Percentiles rank a stretch among this genome's conserved stretches.
These are phyloP conservation scores for Azolla pinnata DNA, from an alignment of 75 land plant genomes.

Conservation along the genomic window DNA sequence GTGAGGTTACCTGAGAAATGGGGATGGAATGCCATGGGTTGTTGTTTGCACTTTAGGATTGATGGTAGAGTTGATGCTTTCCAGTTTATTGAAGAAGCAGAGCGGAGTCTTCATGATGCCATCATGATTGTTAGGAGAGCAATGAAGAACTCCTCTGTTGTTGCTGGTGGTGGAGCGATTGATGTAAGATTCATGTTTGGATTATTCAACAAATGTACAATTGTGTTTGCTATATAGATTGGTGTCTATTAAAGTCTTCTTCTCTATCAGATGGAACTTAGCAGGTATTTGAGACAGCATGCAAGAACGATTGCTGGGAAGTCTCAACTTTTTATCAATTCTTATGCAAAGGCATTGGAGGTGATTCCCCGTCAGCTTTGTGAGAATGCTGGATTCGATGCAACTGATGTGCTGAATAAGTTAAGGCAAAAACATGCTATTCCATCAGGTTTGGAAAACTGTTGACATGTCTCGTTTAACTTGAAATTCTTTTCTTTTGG, in stretches of 20 bases:
- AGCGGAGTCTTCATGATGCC: conserved; percentile 96
- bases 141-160: conserved; percentile 88
- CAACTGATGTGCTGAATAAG: conserved; percentile 95
- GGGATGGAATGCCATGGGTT: no score
- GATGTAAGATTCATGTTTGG: conserved; percentile 53
- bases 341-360: conserved; percentile 98
- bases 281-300: conserved; percentile 80
- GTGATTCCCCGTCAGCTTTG: conserved; percentile 93
- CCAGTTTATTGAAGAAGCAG: conserved; percentile 98
- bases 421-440: conserved; percentile 95
- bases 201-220: not conserved
- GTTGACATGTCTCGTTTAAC: not conserved
- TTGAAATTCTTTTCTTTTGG: no score
- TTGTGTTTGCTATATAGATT: not conserved
- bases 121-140: conserved; percentile 99
- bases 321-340: conserved; percentile 88
- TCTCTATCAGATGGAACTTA: conserved; percentile 74
- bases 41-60: no score
- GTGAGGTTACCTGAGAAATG: conserved; percentile 20
- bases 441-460: conserved; percentile 47
- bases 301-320: conserved; percentile 90
- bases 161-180: conserved; percentile 98
- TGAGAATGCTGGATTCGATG: conserved; percentile 99
- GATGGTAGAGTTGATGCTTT: no score
- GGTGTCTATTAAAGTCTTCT: conserved; percentile 1